Base-by-base conservation (phyloP, 768 basidiomycete genomes). In the Lentinula edodes region DNA sequence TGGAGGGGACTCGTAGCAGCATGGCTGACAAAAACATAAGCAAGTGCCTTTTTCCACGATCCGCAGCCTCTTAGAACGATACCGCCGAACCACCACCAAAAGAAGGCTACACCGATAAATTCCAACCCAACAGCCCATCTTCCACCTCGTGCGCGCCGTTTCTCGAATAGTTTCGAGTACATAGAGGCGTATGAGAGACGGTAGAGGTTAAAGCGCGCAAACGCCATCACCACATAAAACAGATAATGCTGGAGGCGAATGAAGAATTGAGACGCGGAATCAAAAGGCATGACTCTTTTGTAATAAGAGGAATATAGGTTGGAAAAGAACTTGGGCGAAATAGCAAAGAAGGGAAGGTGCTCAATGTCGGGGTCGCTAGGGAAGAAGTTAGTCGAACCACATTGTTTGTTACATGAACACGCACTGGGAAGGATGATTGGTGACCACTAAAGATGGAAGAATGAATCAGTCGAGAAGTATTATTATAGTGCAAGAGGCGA, bases 351-450 rank as follows among this genome's bases (percentile, higher is more conserved):
- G 13, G 97, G 97, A 16, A 98, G 76, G 68, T 93, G 89, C 70
- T 88, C 85, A 62, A 93, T 92, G 69, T 92, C 90, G 2, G 90
- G 91, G 70, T 93, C 90, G 70, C 89, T 91, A 64, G 23, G 36
- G 60, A 32, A 61, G 57, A 1, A 60, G 52, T 18, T 9, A 18
- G 32, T n/a, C 34, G 23, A 32, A 42, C 48, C 36, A 58, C 41
- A 32, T 20, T 51, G 13, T 15, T 38, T 51, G 13, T 15, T 38
- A 28, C 13, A 18, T 54, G 36, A 56, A 55, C 45, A 45, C 34
- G 18, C 80, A 95, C 87, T 99, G 97, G 51, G 95, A 89, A 5
- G 94, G 95, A 65, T 98, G 93, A 69, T 98, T 98, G n/a, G 96
- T 90, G 57, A 98, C 93, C 56, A 98, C 95, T 97, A 66, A 3